These are phyloP conservation scores for Linderina pennispora DNA, from an alignment of 192 early-diverging fungal genomes.

Conservation along the genomic window DNA sequence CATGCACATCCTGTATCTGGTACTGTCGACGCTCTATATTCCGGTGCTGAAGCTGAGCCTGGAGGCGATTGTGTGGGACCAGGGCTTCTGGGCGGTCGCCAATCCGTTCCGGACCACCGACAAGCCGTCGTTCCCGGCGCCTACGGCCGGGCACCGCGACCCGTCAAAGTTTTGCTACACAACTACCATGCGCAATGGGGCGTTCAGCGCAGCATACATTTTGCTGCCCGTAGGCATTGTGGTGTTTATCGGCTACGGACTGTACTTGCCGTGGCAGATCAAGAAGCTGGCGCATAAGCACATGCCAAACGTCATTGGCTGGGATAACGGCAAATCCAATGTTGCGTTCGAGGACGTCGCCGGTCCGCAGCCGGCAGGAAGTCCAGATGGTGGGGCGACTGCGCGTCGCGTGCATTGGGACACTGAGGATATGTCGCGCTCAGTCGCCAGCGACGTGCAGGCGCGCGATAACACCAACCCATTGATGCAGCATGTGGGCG, in stretches of 20 bases:
- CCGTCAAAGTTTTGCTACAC: constrained; percentile 43
- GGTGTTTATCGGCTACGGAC: constrained; percentile 19
- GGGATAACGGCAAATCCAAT: constrained; percentile 31
- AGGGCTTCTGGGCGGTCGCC: constrained; percentile 45
- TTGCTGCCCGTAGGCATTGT: constrained; percentile 36
- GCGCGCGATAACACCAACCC: constrained; percentile 29
- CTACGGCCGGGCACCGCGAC: constrained; percentile 13
- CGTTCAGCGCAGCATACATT: constrained; percentile 40
- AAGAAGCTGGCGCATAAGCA: constrained; percentile 16
- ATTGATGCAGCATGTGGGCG: constrained; percentile 8
- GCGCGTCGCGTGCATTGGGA: too few species aligned
- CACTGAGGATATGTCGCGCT: too few species aligned
- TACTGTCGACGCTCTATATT: constrained; percentile 47
- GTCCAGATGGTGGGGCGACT: too few species aligned
- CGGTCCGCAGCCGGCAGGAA: too few species aligned
- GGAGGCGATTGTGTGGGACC: constrained; percentile 46
- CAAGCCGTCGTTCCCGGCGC: constrained; percentile 13
- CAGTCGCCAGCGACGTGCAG: background rate
- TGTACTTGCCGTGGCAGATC: constrained; percentile 32
- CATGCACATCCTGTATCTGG: constrained; percentile 30
- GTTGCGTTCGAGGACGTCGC: too few species aligned
- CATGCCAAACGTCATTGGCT: constrained; percentile 40
- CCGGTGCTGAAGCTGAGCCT: constrained; percentile 45
- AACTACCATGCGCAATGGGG: constrained; percentile 31
- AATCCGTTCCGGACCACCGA: constrained; percentile 43